phyloP scores from a whole-genome alignment of 1,139 yeast species.

The Geotrichum fermentans region DNA sequence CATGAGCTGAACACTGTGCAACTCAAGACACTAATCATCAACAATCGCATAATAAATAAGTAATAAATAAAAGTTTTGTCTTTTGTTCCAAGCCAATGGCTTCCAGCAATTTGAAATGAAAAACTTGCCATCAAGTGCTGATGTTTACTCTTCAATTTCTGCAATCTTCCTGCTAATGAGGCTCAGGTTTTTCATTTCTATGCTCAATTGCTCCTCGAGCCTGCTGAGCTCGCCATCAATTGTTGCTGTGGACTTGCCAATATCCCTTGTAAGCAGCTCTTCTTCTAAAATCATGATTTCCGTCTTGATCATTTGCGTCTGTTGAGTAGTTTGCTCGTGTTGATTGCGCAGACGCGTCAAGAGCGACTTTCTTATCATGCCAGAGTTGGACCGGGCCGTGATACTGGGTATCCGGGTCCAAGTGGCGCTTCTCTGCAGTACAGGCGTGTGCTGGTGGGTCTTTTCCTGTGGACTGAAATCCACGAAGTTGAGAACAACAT shows the following conservation, averaged over 20 bases:
- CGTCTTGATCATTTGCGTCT: conserved; percentile 10
- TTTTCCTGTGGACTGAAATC: conserved; percentile 5
- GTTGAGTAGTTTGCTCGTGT: conserved; percentile 12
- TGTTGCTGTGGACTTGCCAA: too few relatives aligned
- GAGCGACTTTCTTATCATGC: not conserved
- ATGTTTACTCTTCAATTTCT: not conserved
- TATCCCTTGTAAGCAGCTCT: conserved; percentile 7
- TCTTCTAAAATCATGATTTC: conserved; percentile 17
- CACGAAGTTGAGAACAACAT: conserved; percentile 14
- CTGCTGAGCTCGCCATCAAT: too few relatives aligned
- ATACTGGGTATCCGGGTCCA: not conserved
- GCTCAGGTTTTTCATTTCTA: not conserved
- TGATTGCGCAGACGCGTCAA: conserved; percentile 2
- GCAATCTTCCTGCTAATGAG: not conserved
- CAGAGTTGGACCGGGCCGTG: not conserved
- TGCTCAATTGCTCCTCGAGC: not conserved
- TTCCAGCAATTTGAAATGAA: too few relatives aligned
- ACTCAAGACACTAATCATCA: too few relatives aligned
- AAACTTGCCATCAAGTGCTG: too few relatives aligned
- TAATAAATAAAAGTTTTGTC: too few relatives aligned
- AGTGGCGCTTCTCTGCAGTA: not conserved
- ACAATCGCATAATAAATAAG: too few relatives aligned
- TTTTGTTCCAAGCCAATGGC: too few relatives aligned
- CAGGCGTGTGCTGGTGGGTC: not conserved
- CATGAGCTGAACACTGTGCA: too few relatives aligned